A percentile compares a stretch with the other conserved stretches of the same genome.
phyloP scores from a whole-genome alignment of 805 yeast species.

The Isabelozyma gotoi region DNA sequence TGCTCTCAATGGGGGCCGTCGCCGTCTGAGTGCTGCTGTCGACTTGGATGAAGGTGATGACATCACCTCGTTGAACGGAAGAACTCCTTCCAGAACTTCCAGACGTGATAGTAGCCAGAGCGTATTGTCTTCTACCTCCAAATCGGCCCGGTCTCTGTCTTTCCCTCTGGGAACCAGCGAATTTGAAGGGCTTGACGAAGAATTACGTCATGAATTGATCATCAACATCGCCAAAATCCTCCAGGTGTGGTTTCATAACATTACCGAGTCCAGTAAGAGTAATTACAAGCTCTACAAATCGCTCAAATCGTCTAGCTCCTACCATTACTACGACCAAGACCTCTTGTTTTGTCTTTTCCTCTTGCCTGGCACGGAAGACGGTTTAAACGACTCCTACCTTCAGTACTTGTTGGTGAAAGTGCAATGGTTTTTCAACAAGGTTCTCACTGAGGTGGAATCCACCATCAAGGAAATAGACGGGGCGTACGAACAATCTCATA shows the following conservation, averaged over 20 bases:
- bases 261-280: conserved; percentile 7
- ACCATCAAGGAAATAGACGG: neutral
- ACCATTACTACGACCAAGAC: neutral
- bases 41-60: conserved; percentile 20
- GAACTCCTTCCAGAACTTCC: conserved; percentile 7
- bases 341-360: conserved; percentile 15
- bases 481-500: conserved; percentile 3
- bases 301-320: conserved; percentile 4
- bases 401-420: conserved; percentile 13
- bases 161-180: conserved; percentile 2
- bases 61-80: conserved; percentile 15
- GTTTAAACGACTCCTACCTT: conserved; percentile 13
- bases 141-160: neutral
- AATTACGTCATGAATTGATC: conserved; percentile 18
- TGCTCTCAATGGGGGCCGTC: conserved; percentile 11
- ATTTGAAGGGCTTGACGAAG: conserved; percentile 19
- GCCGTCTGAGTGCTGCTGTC: neutral
- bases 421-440: conserved; percentile 15
- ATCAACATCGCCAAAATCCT: conserved; percentile 21
- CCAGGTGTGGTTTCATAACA: conserved; percentile 19
- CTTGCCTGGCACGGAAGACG: conserved; percentile 13
- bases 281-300: neutral
- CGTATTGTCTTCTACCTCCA: neutral
- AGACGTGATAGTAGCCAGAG: conserved; percentile 3
- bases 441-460: conserved; percentile 11